Conservation (phyloP, 495 filamentous ascomycete genomes). For the Penicillium alfredii region DNA sequence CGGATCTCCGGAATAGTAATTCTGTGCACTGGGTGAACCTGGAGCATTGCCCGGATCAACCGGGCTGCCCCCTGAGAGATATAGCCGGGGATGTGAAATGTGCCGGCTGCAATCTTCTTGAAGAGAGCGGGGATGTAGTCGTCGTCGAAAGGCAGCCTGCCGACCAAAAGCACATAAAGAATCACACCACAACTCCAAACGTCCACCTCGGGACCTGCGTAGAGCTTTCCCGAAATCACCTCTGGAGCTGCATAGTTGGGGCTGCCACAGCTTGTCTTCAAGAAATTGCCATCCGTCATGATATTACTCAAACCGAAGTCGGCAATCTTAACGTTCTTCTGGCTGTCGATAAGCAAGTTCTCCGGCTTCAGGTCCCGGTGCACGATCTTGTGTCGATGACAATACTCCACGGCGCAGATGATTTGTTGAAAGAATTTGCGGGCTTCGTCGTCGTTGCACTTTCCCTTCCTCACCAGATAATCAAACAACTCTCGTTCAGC, state of each 20-base stretch:
- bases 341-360: slow-evolving; percentile 87
- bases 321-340: slow-evolving; percentile 97
- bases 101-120: slow-evolving; percentile 84
- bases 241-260: slow-evolving; percentile 98
- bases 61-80: slow-evolving; percentile 77
- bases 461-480: slow-evolving; percentile 87
- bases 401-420: slow-evolving; percentile 98
- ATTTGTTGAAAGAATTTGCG: slow-evolving; percentile 98
- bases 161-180: slow-evolving; percentile 88
- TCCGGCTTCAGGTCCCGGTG: slow-evolving; percentile 97
- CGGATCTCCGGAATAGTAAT: slow-evolving; percentile 92
- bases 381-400: slow-evolving; percentile 97
- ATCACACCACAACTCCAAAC: slow-evolving; percentile 99
- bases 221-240: slow-evolving; percentile 95
- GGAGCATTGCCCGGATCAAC: slow-evolving; percentile 88
- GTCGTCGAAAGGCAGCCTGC: slow-evolving; percentile 91
- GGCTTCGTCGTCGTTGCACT: slow-evolving; percentile 82
- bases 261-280: slow-evolving; percentile 96
- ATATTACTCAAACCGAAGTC: slow-evolving; percentile 99
- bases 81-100: slow-evolving; percentile 82
- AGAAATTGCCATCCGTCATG: slow-evolving; percentile 98
- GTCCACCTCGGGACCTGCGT: slow-evolving; percentile 95
- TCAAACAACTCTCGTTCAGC: slow-evolving; percentile 96
- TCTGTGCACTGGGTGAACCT: slow-evolving; percentile 88
- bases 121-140: slow-evolving; percentile 87